phyloP scores from a whole-genome alignment of 2,329 filamentous ascomycete genomes.

The Nemania sp. region DNA sequence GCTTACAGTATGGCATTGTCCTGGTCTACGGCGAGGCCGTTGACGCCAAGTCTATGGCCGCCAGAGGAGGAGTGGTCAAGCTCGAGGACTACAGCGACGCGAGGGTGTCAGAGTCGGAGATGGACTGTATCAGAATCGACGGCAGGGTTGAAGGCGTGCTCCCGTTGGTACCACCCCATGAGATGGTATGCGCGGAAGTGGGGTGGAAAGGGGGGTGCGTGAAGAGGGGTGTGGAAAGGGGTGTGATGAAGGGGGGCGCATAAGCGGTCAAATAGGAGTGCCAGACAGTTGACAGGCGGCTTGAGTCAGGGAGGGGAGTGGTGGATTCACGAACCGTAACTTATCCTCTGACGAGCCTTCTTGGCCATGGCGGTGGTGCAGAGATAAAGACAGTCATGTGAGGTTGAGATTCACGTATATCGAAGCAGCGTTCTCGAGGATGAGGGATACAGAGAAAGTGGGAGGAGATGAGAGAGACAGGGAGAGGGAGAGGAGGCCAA shows the following conservation, averaged over 20 bases:
- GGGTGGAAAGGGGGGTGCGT: constrained; percentile 27
- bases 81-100: constrained; percentile 55
- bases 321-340: constrained; percentile 59
- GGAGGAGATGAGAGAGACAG: not conserved
- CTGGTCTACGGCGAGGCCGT: constrained; percentile 86
- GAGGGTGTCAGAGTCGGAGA: constrained; percentile 24
- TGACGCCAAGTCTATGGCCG: constrained; percentile 91
- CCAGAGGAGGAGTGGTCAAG: constrained; percentile 64
- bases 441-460: not conserved
- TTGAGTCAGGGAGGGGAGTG: not conserved
- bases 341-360: constrained; percentile 68
- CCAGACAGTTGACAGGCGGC: too few species aligned
- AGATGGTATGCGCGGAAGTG: constrained; percentile 6
- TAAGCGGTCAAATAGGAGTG: too few species aligned
- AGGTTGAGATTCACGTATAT: constrained; percentile 9
- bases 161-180: not conserved
- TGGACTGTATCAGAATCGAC: constrained; percentile 26
- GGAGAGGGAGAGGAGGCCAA: not conserved
- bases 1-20: constrained; percentile 84
- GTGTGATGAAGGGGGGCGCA: constrained; percentile 37
- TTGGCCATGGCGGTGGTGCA: constrained; percentile 57
- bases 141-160: constrained; percentile 1
- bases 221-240: constrained; percentile 20
- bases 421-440: constrained; percentile 6
- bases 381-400: constrained; percentile 26